A percentile compares a stretch with the other conserved stretches of the same genome.
phyloP scores from a whole-genome alignment of 768 basidiomycete species.

The Kwoniella heveanensis region DNA sequence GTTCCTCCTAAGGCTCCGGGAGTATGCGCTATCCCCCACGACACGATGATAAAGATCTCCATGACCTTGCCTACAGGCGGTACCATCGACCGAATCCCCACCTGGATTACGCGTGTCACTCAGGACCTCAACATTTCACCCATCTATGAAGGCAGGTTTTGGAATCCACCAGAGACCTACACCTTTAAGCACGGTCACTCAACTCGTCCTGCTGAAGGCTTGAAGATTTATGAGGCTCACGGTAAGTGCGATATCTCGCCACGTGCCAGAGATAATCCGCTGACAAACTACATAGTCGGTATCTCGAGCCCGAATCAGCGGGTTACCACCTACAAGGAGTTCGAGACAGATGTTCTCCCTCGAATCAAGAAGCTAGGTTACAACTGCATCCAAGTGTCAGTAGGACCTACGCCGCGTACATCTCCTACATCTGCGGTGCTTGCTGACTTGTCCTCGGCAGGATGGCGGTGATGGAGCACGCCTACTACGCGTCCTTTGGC shows the following conservation, averaged over 20 bases:
- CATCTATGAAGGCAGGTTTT: conserved; percentile 94
- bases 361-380: conserved; percentile 90
- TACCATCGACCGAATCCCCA: conserved; percentile 86
- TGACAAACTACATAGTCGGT: conserved; percentile 63
- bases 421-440: background rate
- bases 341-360: conserved; percentile 78
- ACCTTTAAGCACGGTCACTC: conserved; percentile 72
- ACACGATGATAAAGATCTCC: conserved; percentile 94
- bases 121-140: conserved; percentile 88
- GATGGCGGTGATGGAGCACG: conserved; percentile 98
- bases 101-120: conserved; percentile 93
- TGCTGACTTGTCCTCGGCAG: conserved; percentile 22
- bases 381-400: conserved; percentile 84
- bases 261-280: too few relatives aligned
- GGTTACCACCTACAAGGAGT: conserved; percentile 95
- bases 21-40: conserved; percentile 82
- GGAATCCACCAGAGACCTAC: conserved; percentile 86
- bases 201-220: conserved; percentile 61
- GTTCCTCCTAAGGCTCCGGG: conserved; percentile 70
- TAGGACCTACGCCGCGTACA: background rate
- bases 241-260: conserved; percentile 41
- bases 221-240: conserved; percentile 93
- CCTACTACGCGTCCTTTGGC: conserved; percentile 97
- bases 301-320: conserved; percentile 85
- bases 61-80: conserved; percentile 78